Percentiles rank a stretch among this genome's conserved stretches.
phyloP scores from a whole-genome alignment of 192 early-diverging fungal species.

The Coemansia sp. region DNA sequence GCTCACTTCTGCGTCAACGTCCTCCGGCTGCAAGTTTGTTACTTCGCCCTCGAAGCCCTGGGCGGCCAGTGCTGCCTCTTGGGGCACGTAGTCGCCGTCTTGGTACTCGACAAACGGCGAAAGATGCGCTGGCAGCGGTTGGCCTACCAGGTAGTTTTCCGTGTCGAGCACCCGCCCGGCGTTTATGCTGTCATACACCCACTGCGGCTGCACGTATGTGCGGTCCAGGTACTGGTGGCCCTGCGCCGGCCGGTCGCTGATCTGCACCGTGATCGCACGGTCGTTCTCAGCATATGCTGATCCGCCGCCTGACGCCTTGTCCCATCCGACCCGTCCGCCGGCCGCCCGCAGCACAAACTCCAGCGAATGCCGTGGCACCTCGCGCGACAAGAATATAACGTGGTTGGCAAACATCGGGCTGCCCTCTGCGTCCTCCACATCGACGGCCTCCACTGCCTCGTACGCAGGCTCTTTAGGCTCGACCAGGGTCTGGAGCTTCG shows the following conservation, averaged over 20 bases:
- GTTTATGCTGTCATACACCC: slow-evolving; percentile 94
- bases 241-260: slow-evolving; percentile 78
- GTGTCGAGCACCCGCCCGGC: slow-evolving; percentile 67
- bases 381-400: slow-evolving; percentile 87
- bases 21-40: slow-evolving; percentile 60
- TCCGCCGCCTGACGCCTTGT: slow-evolving; percentile 69
- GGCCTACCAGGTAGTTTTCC: slow-evolving; percentile 74
- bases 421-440: slow-evolving; percentile 22
- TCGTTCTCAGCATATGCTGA: slow-evolving; percentile 79
- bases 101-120: slow-evolving; percentile 87
- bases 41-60: slow-evolving; percentile 65
- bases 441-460: slow-evolving; percentile 9
- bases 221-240: slow-evolving; percentile 63
- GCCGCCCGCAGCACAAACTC: slow-evolving; percentile 89
- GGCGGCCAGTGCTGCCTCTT: slow-evolving; percentile 37
- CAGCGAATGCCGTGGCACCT: slow-evolving; percentile 89
- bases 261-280: slow-evolving; percentile 84
- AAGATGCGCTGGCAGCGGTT: slow-evolving; percentile 85
- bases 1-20: slow-evolving; percentile 57
- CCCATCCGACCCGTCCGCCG: slow-evolving; percentile 92
- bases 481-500: slow-evolving; percentile 45
- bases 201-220: slow-evolving; percentile 95
- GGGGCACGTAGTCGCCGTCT: slow-evolving; percentile 87
- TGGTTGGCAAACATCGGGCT: slow-evolving; percentile 60
- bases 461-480: slow-evolving; percentile 26